phyloP scores from a whole-genome alignment of 2,329 filamentous ascomycete species.

The Colletotrichum orbiculare region DNA sequence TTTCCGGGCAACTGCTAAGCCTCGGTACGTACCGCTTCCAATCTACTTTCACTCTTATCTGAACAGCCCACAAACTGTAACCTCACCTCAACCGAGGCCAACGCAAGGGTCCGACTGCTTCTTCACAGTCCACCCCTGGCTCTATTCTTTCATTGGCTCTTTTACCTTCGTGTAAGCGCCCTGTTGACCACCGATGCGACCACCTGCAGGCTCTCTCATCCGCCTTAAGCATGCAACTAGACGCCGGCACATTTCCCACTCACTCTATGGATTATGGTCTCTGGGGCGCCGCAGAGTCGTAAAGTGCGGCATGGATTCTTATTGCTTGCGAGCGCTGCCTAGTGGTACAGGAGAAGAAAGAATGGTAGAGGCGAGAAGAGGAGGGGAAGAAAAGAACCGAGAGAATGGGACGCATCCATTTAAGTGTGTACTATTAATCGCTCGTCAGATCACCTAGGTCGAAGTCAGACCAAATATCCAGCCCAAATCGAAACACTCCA shows the following conservation, averaged over 20 bases:
- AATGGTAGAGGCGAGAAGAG: too few species aligned
- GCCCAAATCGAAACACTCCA: not conserved
- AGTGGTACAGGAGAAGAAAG: constrained; percentile 10
- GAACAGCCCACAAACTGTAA: too few species aligned
- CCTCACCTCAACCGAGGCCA: too few species aligned
- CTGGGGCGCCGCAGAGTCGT: constrained; percentile 4
- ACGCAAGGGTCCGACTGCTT: too few species aligned
- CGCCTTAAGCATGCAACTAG: constrained; percentile 28
- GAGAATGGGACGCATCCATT: not conserved
- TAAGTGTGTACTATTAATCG: too few species aligned
- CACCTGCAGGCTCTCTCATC: constrained; percentile 31
- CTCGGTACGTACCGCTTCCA: too few species aligned
- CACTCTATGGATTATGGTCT: not conserved
- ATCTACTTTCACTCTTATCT: too few species aligned
- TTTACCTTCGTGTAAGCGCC: constrained; percentile 37
- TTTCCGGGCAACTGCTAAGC: too few species aligned
- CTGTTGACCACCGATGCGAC: constrained; percentile 36
- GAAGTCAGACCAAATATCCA: constrained; percentile 16
- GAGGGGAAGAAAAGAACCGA: constrained; percentile 17
- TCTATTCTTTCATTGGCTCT: constrained; percentile 29
- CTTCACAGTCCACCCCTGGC: constrained; percentile 12
- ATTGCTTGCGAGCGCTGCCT: constrained; percentile 4
- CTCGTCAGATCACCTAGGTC: not conserved
- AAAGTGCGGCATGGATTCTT: not conserved
- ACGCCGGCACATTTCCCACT: constrained; percentile 24